These are phyloP conservation scores for Geosiphon pyriformis DNA, from an alignment of 192 early-diverging fungal species.

Conservation along the genomic window DNA sequence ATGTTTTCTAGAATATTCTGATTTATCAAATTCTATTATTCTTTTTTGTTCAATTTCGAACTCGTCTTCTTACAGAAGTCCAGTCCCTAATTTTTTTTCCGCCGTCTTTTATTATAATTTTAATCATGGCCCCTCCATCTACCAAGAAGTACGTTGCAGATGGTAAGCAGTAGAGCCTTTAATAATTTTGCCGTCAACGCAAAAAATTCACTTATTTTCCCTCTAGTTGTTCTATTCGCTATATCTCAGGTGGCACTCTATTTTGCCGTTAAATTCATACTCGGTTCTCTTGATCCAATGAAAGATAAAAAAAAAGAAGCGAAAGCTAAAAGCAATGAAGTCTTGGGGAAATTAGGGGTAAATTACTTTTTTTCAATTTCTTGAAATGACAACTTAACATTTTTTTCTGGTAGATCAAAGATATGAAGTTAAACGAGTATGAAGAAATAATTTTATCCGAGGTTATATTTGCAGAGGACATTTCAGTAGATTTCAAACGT, in stretches of 20 bases:
- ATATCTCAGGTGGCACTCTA: slow-evolving; percentile 84
- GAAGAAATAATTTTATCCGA: slow-evolving; percentile 92
- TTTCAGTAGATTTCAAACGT: slow-evolving; percentile 78
- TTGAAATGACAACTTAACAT: not conserved
- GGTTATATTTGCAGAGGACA: slow-evolving; percentile 91
- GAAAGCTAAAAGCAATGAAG: slow-evolving; percentile 66
- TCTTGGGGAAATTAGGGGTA: slow-evolving; percentile 67
- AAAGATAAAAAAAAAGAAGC: slow-evolving; percentile 68
- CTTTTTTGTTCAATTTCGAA: too few species aligned
- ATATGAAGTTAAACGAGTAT: slow-evolving; percentile 83
- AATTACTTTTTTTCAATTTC: not conserved
- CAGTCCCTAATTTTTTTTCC: too few species aligned
- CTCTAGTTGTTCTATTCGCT: slow-evolving; percentile 70
- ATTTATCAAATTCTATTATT: too few species aligned
- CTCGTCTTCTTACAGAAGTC: too few species aligned
- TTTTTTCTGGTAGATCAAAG: slow-evolving; percentile 35
- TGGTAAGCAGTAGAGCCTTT: slow-evolving; percentile 1
- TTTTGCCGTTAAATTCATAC: slow-evolving; percentile 79
- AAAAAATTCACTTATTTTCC: not conserved
- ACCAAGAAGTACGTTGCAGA: slow-evolving; percentile 18
- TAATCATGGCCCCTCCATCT: slow-evolving; percentile 14
- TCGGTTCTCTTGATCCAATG: slow-evolving; percentile 68
- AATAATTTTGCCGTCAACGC: not conserved
- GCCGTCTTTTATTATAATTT: too few species aligned
- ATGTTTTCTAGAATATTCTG: too few species aligned